Evolutionary conservation across 164 flowering plant genomes (phyloP).

Genomic region (grape (Vitis vinifera)): ASM3070453v1 NC_081822.1:5737001-5737500

Average conservation of each 20-base stretch:
- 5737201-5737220: not conserved
- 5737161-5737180: not conserved
- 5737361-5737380: no score
- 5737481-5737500: conserved; percentile 98
- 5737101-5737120: not conserved
- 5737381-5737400: no score
- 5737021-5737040: not conserved
- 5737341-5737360: not conserved
- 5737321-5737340: not conserved
- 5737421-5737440: not conserved
- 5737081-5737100: not conserved
- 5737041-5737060: not conserved
- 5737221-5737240: not conserved
- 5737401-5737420: not conserved
- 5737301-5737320: not conserved
- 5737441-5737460: conserved; percentile 82
- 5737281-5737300: not conserved
- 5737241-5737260: not conserved
- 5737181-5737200: not conserved
- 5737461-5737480: conserved; percentile 98
- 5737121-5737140: not conserved
- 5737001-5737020: not conserved
- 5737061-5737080: not conserved
- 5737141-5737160: not conserved
- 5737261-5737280: not conserved